phyloP scores from a whole-genome alignment of 257 asterid genomes.

The Scutellaria minor region DNA sequence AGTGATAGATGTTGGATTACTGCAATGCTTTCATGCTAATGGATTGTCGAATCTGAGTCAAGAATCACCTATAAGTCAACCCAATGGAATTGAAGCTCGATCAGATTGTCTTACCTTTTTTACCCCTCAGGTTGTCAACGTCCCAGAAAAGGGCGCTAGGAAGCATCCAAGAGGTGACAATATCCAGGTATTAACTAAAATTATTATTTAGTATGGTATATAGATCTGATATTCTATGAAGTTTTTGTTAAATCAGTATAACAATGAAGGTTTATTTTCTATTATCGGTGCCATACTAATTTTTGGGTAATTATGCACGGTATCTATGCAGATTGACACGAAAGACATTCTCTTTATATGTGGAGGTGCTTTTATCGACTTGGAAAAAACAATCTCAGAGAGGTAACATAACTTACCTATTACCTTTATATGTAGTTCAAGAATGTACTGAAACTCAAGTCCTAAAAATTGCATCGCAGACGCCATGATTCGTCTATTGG shows the following conservation, averaged over 20 bases:
- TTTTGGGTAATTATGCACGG: neutral
- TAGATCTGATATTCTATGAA: conserved; percentile 6
- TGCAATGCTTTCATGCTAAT: neutral
- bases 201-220: conserved; percentile 14
- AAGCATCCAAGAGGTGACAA: conserved; percentile 99
- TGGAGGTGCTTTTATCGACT: conserved; percentile 97
- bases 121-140: conserved; percentile 82
- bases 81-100: conserved; percentile 5
- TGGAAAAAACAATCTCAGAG: conserved; percentile 97
- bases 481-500: conserved; percentile 99
- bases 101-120: conserved; percentile 29
- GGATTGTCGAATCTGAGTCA: conserved; percentile 7
- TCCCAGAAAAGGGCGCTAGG: conserved; percentile 99
- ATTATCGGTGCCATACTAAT: neutral
- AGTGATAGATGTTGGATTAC: neutral
- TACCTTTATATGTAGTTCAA: conserved; percentile 1
- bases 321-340: conserved; percentile 78
- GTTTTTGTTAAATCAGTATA: neutral
- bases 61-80: neutral
- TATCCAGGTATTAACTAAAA: conserved; percentile 68
- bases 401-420: conserved; percentile 53
- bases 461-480: conserved; percentile 50
- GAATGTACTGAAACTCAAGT: conserved; percentile 24
- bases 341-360: conserved; percentile 97
- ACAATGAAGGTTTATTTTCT: neutral